Base-by-base conservation (phyloP, 371 early-diverging fungal species). In the Rhizomucor miehei region DNA sequence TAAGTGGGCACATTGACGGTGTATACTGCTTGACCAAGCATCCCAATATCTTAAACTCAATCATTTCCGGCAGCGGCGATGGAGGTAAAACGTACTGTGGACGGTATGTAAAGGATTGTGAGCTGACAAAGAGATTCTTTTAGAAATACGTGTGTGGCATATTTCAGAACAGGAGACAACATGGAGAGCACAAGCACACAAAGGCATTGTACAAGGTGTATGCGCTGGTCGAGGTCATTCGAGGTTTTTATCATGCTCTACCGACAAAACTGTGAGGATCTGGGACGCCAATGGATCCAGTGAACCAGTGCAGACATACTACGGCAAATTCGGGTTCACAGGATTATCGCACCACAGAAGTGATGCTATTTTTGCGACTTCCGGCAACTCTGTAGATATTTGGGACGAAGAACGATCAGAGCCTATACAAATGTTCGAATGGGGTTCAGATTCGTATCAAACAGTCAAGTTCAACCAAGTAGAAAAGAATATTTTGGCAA, bases 11-110 rank as follows among this genome's bases (percentile, higher is more conserved):
- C 59, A 82, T 90, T 45, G 99, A 99, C 57, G 99, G 99, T 53
- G 96, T 99, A 11, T 98, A 98, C 65, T 73, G 87, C 56, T 80
- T 99, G 81, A 87, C 90, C 0, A 98, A 96, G 69, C 91, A 97
- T 63, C 91, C 93, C 6, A 86, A 83, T 47, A 77, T 85, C 24
- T 68, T 98, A 25, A 89, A 88, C 24, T 79, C 80, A 39, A 66
- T 96, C 49, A 80, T 90, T 47, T 92, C 94, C 0, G 99, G 97
- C 14, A 87, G 89, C 54, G 98, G 93, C 44, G 99, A 98, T 67
- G 99, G 99, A 54, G 89, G 88, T 86, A 67, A 39, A 63, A 44
- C 13, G 3, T 40, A 20, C 14, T 20, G 38, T 6, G 21, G 13
- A 23, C n/a, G 36, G 17, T 9, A 16, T 5, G 29, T 20, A 50